Evolutionary conservation across 2,329 filamentous ascomycete genomes (phyloP).

Genomic region (Fusarium burgessii): DNA sequence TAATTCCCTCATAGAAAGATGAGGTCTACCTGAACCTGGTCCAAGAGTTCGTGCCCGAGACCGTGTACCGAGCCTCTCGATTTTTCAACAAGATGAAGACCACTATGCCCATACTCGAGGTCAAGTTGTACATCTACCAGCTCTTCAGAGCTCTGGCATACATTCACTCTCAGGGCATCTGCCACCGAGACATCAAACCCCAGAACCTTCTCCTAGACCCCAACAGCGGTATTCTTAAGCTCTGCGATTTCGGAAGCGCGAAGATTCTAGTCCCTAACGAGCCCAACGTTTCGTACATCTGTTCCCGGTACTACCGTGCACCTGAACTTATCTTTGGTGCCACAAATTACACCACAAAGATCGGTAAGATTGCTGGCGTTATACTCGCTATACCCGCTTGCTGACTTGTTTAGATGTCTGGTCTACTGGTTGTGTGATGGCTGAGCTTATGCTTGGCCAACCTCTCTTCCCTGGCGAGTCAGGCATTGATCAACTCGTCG

Average conservation of each 20-base stretch:
- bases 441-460: constrained; percentile 98
- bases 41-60: constrained; percentile 98
- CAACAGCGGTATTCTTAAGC: constrained; percentile 89
- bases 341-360: constrained; percentile 99
- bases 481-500: constrained; percentile 96
- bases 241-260: constrained; percentile 98
- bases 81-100: constrained; percentile 99
- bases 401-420: constrained; percentile 85
- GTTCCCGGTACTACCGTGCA: constrained; percentile 97
- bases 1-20: constrained; percentile 75
- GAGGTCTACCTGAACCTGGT: constrained; percentile 99
- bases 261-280: constrained; percentile 99
- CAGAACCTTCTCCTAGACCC: constrained; percentile 97
- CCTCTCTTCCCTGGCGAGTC: constrained; percentile 98
- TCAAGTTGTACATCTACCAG: constrained; percentile 99
- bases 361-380: constrained; percentile 74
- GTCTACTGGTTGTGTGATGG: constrained; percentile 99
- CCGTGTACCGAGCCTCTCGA: constrained; percentile 95
- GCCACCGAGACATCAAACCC: constrained; percentile 98
- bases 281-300: constrained; percentile 99
- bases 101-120: constrained; percentile 98
- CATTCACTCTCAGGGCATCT: constrained; percentile 99
- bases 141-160: constrained; percentile 98
- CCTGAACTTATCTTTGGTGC: constrained; percentile 98
- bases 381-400: constrained; percentile 2